phyloP scores from a whole-genome alignment of 2,329 filamentous ascomycete genomes.

The Ascomycota sp. region DNA sequence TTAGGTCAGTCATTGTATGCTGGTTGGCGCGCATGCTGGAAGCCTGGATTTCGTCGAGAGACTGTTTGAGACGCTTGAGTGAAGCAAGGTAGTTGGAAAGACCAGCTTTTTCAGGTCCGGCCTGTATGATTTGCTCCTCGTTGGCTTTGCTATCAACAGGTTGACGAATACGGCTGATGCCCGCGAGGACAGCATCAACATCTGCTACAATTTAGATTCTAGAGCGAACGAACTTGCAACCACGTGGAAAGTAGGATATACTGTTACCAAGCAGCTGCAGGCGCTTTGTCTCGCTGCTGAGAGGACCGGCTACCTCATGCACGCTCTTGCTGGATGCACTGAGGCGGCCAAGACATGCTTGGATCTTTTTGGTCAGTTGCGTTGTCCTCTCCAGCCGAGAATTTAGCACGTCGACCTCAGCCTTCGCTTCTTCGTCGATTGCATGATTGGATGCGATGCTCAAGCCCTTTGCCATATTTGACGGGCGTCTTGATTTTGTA shows the following conservation, averaged over 20 bases:
- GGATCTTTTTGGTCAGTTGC: slow-evolving; percentile 83
- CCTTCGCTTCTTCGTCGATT: slow-evolving; percentile 42
- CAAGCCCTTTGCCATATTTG: slow-evolving; percentile 28
- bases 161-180: slow-evolving; percentile 71
- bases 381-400: slow-evolving; percentile 75
- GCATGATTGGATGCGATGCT: slow-evolving; percentile 22
- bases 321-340: slow-evolving; percentile 79
- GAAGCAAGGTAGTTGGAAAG: slow-evolving; percentile 71
- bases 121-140: slow-evolving; percentile 77
- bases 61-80: slow-evolving; percentile 68
- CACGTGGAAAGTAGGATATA: slow-evolving; percentile 12
- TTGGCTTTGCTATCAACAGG: slow-evolving; percentile 81
- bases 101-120: slow-evolving; percentile 64
- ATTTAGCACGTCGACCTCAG: slow-evolving; percentile 48
- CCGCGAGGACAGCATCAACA: slow-evolving; percentile 63
- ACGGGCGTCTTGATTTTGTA: too few species aligned
- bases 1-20: slow-evolving; percentile 62
- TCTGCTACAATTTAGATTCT: slow-evolving; percentile 24
- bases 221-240: background rate
- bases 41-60: slow-evolving; percentile 61
- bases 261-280: slow-evolving; percentile 72
- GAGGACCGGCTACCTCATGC: slow-evolving; percentile 72
- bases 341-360: slow-evolving; percentile 61
- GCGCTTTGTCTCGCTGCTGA: slow-evolving; percentile 77
- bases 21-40: slow-evolving; percentile 89